Conservation (phyloP, 805 yeast genomes). For the Nematodospora valgi region DNA sequence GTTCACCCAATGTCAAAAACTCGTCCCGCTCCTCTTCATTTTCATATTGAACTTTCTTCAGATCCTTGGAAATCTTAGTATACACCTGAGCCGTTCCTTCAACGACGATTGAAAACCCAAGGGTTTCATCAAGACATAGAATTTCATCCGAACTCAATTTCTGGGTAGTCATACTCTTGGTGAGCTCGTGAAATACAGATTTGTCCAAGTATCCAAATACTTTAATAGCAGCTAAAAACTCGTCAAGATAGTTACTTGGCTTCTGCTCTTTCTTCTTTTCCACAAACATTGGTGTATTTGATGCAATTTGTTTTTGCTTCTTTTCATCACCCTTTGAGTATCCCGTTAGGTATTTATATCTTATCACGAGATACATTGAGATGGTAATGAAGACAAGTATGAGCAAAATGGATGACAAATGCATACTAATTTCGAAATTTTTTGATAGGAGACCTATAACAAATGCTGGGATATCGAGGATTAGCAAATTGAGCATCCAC, state of each 20-base stretch:
- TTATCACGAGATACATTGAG: slow-evolving; percentile 34
- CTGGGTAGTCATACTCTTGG: slow-evolving; percentile 88
- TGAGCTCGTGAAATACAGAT: slow-evolving; percentile 87
- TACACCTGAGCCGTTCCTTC: slow-evolving; percentile 86
- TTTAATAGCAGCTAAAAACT: slow-evolving; percentile 85
- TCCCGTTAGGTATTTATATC: slow-evolving; percentile 61
- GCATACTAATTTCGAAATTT: slow-evolving; percentile 48
- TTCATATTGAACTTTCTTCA: slow-evolving; percentile 11
- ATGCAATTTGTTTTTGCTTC: slow-evolving; percentile 22
- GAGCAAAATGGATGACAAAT: slow-evolving; percentile 42
- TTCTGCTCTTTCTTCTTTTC: slow-evolving; percentile 25
- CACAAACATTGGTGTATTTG: slow-evolving; percentile 15
- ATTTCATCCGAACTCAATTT: slow-evolving; percentile 75
- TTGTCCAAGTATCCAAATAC: slow-evolving; percentile 91
- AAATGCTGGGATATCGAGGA: slow-evolving; percentile 13
- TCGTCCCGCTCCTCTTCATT: slow-evolving; percentile 37
- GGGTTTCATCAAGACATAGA: slow-evolving; percentile 63
- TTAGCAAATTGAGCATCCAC: background rate
- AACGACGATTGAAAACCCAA: slow-evolving; percentile 89
- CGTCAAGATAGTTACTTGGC: slow-evolving; percentile 72
- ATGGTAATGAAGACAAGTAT: slow-evolving; percentile 23
- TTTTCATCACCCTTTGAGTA: slow-evolving; percentile 44
- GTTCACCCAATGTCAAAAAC: slow-evolving; percentile 48
- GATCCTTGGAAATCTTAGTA: slow-evolving; percentile 41
- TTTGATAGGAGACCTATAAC: slow-evolving; percentile 25